phyloP scores from a whole-genome alignment of 257 asterid species.

The Nicotiana undulata region DNA sequence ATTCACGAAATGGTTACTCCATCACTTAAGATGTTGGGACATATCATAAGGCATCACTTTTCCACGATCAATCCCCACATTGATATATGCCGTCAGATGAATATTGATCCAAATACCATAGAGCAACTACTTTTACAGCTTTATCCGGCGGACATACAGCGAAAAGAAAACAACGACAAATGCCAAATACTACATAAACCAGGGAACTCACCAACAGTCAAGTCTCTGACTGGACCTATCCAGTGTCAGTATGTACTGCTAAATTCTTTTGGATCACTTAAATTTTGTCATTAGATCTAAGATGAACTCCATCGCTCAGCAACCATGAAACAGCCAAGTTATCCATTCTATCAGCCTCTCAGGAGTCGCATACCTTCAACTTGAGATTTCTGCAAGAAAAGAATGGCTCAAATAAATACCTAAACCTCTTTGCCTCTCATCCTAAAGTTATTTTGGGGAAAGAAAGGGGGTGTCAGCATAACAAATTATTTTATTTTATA shows the following conservation, averaged over 20 bases:
- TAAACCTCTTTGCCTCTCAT: background rate
- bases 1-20: background rate
- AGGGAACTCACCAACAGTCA: slow-evolving; percentile 3
- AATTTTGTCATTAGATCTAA: background rate
- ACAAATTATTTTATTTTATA: background rate
- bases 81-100: background rate
- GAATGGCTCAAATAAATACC: background rate
- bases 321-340: slow-evolving; percentile 3
- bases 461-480: background rate
- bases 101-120: background rate
- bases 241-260: slow-evolving; percentile 6
- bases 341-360: background rate
- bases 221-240: slow-evolving; percentile 3
- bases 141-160: background rate
- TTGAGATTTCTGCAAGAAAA: background rate
- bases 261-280: background rate
- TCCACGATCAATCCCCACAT: background rate
- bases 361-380: background rate
- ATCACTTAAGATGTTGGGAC: background rate
- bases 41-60: background rate
- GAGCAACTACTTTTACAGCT: background rate
- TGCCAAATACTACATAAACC: slow-evolving; percentile 2
- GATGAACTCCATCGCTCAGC: background rate
- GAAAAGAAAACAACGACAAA: background rate
- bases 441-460: background rate